These are phyloP conservation scores for Ceratobasidium sp. DNA, from an alignment of 1,284 basidiomycete species.

Conservation along the genomic window DNA sequence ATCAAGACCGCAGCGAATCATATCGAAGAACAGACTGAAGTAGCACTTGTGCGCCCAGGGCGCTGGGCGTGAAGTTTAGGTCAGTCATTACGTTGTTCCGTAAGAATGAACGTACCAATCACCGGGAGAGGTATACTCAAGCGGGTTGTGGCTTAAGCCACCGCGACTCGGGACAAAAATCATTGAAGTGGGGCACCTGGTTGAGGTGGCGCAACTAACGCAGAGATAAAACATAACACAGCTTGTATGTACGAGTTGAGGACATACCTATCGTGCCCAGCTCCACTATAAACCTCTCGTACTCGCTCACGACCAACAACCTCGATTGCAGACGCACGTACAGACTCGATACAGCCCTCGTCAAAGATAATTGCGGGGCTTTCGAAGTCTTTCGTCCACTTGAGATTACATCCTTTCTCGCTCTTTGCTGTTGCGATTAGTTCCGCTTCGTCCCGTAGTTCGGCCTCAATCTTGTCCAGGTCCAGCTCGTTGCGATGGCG, in stretches of 20 bases:
- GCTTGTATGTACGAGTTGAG: no score
- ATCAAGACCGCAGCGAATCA: background rate
- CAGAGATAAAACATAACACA: background rate
- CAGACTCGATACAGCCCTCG: conserved; percentile 44
- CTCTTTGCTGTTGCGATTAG: conserved; percentile 39
- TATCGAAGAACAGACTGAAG: conserved; percentile 2
- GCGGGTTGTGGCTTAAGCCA: background rate
- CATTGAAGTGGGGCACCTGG: conserved; percentile 49
- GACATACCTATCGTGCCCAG: conserved; percentile 49
- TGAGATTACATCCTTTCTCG: conserved; percentile 42
- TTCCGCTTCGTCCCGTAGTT: conserved; percentile 41
- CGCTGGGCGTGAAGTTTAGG: background rate
- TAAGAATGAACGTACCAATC: background rate
- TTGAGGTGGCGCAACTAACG: conserved; percentile 46
- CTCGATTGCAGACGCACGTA: conserved; percentile 45
- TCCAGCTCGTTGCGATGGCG: conserved; percentile 41
- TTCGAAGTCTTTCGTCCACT: conserved; percentile 46
- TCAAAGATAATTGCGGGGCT: conserved; percentile 46
- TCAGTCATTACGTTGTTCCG: no score
- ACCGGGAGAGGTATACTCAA: conserved; percentile 4
- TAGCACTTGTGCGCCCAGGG: background rate
- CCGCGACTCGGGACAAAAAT: conserved; percentile 47
- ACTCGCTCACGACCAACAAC: conserved; percentile 27
- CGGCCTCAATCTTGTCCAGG: conserved; percentile 44
- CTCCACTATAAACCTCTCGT: conserved; percentile 48